These are phyloP conservation scores for Fusarium ramigenum DNA, from an alignment of 2,329 filamentous ascomycete species.

Conservation along the genomic window DNA sequence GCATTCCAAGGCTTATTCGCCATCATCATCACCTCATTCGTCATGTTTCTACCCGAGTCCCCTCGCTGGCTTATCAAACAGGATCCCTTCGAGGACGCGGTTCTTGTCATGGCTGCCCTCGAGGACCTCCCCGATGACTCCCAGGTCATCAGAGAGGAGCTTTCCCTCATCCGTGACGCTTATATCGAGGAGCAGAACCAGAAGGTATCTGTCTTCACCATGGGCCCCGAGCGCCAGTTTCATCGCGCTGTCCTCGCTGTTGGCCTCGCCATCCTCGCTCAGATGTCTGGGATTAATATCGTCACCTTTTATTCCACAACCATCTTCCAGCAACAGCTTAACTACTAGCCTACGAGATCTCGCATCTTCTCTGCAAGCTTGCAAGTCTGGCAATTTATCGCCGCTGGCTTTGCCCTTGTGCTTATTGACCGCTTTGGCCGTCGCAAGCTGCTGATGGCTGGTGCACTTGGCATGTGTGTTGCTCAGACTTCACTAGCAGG, in stretches of 20 bases:
- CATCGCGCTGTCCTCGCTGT: neutral
- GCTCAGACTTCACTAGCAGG: neutral
- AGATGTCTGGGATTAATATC: neutral
- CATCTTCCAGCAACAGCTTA: neutral
- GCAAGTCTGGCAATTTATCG: neutral
- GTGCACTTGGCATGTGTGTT: neutral
- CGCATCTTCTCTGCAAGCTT: neutral
- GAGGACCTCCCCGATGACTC: neutral
- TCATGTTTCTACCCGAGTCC: neutral
- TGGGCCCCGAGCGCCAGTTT: neutral
- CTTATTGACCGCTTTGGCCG: neutral
- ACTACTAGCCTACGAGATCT: neutral
- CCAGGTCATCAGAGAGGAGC: neutral
- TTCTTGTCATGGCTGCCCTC: neutral
- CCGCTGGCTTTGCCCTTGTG: neutral
- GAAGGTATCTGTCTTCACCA: neutral
- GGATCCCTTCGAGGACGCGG: neutral
- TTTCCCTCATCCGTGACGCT: neutral
- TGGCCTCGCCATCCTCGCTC: neutral
- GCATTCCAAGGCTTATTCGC: no score
- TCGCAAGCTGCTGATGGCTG: neutral
- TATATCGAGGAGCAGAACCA: neutral
- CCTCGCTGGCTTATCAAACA: neutral
- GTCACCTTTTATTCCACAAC: neutral
- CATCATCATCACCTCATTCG: neutral